Conservation (phyloP, 371 early-diverging fungal species). For the Actinomucor elegans region DNA sequence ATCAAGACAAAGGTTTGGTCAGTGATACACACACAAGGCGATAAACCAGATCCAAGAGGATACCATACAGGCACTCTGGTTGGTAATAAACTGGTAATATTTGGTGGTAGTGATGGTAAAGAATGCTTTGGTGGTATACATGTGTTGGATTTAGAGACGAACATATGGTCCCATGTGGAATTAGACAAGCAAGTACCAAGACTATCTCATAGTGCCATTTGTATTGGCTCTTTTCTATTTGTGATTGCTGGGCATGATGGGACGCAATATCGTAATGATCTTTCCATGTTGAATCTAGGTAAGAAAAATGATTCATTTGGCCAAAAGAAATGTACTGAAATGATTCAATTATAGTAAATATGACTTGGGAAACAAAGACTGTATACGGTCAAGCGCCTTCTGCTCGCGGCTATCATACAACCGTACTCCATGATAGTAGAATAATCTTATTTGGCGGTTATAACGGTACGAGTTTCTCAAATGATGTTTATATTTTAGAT, state of each 20-base stretch:
- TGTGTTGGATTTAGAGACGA: constrained; percentile 66
- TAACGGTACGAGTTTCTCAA: constrained; percentile 77
- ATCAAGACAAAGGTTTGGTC: constrained; percentile 24
- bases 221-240: constrained; percentile 85
- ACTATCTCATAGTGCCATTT: constrained; percentile 78
- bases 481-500: constrained; percentile 80
- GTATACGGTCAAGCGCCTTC: constrained; percentile 72
- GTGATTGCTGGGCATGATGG: constrained; percentile 89
- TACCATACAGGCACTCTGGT: constrained; percentile 86
- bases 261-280: constrained; percentile 69
- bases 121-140: constrained; percentile 83
- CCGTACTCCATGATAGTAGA: constrained; percentile 75
- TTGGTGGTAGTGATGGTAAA: constrained; percentile 88
- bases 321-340: too few species aligned
- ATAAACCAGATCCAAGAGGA: constrained; percentile 71
- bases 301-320: too few species aligned
- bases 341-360: constrained; percentile 52
- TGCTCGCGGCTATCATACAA: constrained; percentile 86
- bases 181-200: constrained; percentile 65
- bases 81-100: constrained; percentile 78
- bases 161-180: constrained; percentile 55
- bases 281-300: constrained; percentile 80
- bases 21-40: constrained; percentile 64
- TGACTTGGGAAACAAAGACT: constrained; percentile 78
- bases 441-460: constrained; percentile 86